Evolutionary conservation across 192 early-diverging fungal genomes (phyloP).

Genomic region (Borealophlyctis nickersoniae): DNA sequence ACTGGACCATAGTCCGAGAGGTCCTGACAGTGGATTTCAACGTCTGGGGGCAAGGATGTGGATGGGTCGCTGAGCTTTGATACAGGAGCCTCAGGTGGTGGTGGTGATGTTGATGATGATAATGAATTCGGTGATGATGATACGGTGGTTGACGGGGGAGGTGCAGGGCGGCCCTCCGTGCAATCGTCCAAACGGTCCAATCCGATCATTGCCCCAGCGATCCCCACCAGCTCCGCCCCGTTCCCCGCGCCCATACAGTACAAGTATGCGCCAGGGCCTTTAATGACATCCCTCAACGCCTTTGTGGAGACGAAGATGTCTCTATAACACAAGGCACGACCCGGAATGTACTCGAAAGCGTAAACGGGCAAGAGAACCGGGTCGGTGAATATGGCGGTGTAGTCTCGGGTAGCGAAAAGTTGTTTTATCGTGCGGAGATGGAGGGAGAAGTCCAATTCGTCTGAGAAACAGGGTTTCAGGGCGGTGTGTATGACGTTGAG

Average conservation of each 20-base stretch:
- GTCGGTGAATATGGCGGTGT: constrained; percentile 75
- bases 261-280: constrained; percentile 40
- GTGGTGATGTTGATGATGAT: neutral
- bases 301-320: constrained; percentile 58
- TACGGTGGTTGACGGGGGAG: neutral
- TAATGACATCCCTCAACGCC: constrained; percentile 49
- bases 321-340: constrained; percentile 82
- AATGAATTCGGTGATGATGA: neutral
- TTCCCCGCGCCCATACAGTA: constrained; percentile 77
- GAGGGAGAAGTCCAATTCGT: constrained; percentile 53
- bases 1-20: constrained; percentile 32
- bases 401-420: constrained; percentile 79
- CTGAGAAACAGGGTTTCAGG: constrained; percentile 36
- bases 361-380: constrained; percentile 73
- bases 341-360: constrained; percentile 82
- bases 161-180: no score
- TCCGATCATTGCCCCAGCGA: constrained; percentile 60
- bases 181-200: constrained; percentile 1
- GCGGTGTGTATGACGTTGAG: constrained; percentile 10
- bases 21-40: constrained; percentile 36
- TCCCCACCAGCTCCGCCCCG: constrained; percentile 80
- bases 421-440: constrained; percentile 75
- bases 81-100: neutral
- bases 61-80: no score
- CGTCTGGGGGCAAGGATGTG: no score